Evolutionary conservation across 306 rosid genomes (phyloP), one percentile per base, ranked within the genome.

Genomic region (Quercus mongolica): DNA sequence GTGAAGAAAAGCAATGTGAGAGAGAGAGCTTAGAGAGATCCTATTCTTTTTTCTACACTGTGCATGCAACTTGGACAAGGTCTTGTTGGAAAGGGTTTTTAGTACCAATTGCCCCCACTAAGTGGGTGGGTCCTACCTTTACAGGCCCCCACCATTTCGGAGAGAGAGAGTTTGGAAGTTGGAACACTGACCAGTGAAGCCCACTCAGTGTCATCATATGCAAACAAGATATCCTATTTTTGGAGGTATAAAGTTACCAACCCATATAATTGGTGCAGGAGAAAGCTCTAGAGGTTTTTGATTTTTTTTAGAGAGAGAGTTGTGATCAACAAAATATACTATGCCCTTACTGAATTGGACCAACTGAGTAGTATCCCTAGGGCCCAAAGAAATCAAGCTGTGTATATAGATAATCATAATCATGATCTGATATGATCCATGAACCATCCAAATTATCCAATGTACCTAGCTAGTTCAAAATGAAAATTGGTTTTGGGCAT

Each of bases 61-160:
- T 80, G 77, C 73, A 78, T 78, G 73, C 90, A 87, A 83, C 85
- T 89, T 80, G 86, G 86, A 81, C 84, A 76, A 56, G 28, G 72
- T 81, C 78, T 83, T 80, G 91, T 81, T 80, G 93, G 89, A 88
- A 91, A 86, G 89, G 77, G 80, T 84, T 41, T 41, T 41, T 80
- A 85, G 82, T 88, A 75, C 92, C 87, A 65, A 83, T 86, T 86
- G 89, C 84, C 86, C 92, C 92, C 88, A 87, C 93, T 85, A 76
- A 71, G 70, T 21, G 28, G 52, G 81, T 86, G 88, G 91, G 91
- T 76, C 89, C 77, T 76, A 44, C 35, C 56, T 55, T 52, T 76
- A 12, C 3, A 13, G 75, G 80, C 56, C 74, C 76, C 75, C 76
- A 74, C 85, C 89, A 84, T 3, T 10, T 49, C 54, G 11, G 71